Percentiles rank a stretch among this genome's conserved stretches.
phyloP scores from a whole-genome alignment of 306 rosid genomes.

The Mucuna pruriens region DNA sequence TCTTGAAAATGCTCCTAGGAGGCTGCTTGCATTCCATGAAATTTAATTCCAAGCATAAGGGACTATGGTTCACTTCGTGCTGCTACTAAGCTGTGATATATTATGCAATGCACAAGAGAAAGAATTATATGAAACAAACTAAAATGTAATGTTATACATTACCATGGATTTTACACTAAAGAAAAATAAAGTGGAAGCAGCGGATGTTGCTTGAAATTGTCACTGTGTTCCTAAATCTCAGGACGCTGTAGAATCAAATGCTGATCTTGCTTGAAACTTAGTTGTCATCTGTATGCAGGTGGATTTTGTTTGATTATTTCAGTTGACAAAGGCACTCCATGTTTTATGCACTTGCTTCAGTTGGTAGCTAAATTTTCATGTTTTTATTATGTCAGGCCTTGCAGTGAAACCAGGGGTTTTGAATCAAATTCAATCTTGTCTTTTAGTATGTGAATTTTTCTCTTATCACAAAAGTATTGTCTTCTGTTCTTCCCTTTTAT shows the following conservation, averaged over 20 bases:
- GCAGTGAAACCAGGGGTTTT: conserved; percentile 81
- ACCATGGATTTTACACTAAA: background rate
- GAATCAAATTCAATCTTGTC: conserved; percentile 68
- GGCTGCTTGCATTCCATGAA: background rate
- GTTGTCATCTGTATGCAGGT: conserved; percentile 9
- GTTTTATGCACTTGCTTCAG: background rate
- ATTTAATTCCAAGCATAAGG: background rate
- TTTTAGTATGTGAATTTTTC: conserved; percentile 62
- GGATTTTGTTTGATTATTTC: background rate
- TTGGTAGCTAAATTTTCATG: conserved; percentile 27
- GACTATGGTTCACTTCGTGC: background rate
- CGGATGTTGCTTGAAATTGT: conserved; percentile 21
- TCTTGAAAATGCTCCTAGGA: background rate
- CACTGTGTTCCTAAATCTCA: background rate
- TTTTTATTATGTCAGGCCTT: conserved; percentile 64
- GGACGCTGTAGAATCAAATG: background rate
- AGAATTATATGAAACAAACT: background rate
- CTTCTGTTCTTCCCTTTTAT: conserved; percentile 25
- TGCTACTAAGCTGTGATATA: conserved; percentile 10
- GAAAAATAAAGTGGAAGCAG: conserved; percentile 6
- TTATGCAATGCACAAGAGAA: background rate
- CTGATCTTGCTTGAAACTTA: conserved; percentile 24
- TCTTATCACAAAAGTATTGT: conserved; percentile 16
- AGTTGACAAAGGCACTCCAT: background rate
- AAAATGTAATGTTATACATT: conserved; percentile 5